phyloP scores from a whole-genome alignment of 768 basidiomycete species.

The Pholiota microspora region DNA sequence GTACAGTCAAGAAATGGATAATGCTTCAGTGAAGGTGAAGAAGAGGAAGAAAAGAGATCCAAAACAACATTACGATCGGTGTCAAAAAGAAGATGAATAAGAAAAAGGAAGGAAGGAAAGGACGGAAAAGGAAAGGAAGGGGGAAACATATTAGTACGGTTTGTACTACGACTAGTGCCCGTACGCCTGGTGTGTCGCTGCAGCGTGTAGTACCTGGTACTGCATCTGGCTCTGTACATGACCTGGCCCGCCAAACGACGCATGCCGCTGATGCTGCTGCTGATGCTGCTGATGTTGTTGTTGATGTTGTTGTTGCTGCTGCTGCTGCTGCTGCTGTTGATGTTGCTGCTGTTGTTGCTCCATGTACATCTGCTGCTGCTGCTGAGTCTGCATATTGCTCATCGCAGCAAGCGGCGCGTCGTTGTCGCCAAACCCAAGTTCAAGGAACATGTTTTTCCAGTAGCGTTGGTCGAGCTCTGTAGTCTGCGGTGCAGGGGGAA shows the following conservation, averaged over 20 bases:
- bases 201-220: constrained; percentile 20
- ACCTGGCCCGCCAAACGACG: constrained; percentile 12
- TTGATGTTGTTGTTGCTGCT: constrained; percentile 16
- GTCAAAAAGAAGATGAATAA: constrained; percentile 1
- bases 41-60: not conserved
- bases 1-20: not conserved
- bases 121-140: no score
- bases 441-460: constrained; percentile 73
- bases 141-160: no score
- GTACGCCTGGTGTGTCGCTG: constrained; percentile 25
- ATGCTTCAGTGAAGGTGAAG: not conserved
- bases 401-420: constrained; percentile 26
- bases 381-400: constrained; percentile 20
- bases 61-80: not conserved
- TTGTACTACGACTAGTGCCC: constrained; percentile 26
- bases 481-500: constrained; percentile 37
- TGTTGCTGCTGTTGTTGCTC: constrained; percentile 16
- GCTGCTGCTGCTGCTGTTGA: constrained; percentile 12
- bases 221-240: constrained; percentile 12
- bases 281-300: constrained; percentile 15
- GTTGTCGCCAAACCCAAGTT: constrained; percentile 64
- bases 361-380: constrained; percentile 16
- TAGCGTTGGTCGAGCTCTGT: constrained; percentile 67
- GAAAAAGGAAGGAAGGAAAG: not conserved
- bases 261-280: constrained; percentile 11